A percentile compares a stretch with the other conserved stretches of the same genome.
These are phyloP conservation scores for Cryptosporidium viatorum DNA, from an alignment of 169 alveolate genomes.

Conservation along the genomic window DNA sequence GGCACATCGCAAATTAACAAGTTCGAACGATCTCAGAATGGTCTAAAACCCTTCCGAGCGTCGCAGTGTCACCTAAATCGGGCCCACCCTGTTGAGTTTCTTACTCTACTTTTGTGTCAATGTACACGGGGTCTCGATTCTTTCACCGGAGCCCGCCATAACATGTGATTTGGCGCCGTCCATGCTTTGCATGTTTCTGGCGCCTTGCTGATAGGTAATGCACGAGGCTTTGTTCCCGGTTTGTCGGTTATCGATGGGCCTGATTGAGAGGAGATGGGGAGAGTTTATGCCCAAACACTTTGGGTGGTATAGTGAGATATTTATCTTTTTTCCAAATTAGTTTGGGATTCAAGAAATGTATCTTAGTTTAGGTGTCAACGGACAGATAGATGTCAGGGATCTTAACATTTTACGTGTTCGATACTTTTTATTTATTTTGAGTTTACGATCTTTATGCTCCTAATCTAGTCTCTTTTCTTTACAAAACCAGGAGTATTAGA, in stretches of 20 bases:
- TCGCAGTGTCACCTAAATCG: background rate
- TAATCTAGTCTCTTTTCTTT: background rate
- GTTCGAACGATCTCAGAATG: background rate
- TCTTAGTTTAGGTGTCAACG: conserved; percentile 2
- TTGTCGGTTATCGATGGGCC: background rate
- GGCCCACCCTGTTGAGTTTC: background rate
- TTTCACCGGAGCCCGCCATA: background rate
- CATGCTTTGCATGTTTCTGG: background rate
- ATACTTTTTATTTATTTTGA: background rate
- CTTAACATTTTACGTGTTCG: conserved; percentile 5
- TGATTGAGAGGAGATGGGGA: background rate
- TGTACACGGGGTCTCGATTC: background rate
- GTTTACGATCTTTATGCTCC: background rate
- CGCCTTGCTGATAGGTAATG: background rate
- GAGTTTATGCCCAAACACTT: background rate
- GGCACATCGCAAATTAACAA: conserved; percentile 1
- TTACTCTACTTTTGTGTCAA: background rate
- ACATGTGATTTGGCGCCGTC: background rate
- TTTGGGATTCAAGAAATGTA: background rate
- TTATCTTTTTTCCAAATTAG: background rate
- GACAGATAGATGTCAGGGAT: background rate
- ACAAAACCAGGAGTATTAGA: background rate
- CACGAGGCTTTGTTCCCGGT: background rate
- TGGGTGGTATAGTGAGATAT: background rate
- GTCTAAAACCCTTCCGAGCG: background rate